A percentile compares a stretch with the other conserved stretches of the same genome.
These are phyloP conservation scores for Trichoderma sp. DNA, from an alignment of 2,329 filamentous ascomycete species.

Conservation along the genomic window DNA sequence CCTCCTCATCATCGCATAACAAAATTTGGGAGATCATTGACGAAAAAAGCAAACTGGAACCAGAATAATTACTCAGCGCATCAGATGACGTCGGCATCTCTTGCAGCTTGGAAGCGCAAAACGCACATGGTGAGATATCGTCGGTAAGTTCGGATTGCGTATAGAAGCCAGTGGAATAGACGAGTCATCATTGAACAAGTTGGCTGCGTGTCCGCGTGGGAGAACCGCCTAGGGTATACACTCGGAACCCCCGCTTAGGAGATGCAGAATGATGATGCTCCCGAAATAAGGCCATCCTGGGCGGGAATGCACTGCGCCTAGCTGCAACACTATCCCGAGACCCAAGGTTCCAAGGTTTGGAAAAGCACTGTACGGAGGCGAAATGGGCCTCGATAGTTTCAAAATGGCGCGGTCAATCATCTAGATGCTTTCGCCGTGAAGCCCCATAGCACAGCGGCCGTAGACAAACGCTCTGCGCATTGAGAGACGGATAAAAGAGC, in stretches of 20 bases:
- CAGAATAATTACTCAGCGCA: background rate
- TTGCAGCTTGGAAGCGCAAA: background rate
- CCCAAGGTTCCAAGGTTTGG: background rate
- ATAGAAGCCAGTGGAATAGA: constrained; percentile 2
- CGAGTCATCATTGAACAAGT: background rate
- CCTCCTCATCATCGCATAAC: background rate
- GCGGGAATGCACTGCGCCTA: background rate
- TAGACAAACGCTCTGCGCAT: background rate
- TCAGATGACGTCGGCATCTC: constrained; percentile 1
- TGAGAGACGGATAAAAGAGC: background rate
- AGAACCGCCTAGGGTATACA: background rate
- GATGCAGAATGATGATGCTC: background rate
- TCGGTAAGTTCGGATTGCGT: background rate
- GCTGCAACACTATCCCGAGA: background rate
- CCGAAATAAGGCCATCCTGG: background rate
- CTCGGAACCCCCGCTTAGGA: background rate
- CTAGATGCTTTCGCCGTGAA: background rate
- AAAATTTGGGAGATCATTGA: background rate
- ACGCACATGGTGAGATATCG: background rate
- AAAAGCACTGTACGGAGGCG: constrained; percentile 15
- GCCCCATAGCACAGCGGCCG: background rate
- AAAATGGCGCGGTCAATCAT: background rate
- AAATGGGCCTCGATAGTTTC: background rate
- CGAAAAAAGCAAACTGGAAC: background rate
- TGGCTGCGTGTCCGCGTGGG: background rate